Base-by-base conservation (phyloP, 2,329 filamentous ascomycete species). In the Nothophoma quercina region DNA sequence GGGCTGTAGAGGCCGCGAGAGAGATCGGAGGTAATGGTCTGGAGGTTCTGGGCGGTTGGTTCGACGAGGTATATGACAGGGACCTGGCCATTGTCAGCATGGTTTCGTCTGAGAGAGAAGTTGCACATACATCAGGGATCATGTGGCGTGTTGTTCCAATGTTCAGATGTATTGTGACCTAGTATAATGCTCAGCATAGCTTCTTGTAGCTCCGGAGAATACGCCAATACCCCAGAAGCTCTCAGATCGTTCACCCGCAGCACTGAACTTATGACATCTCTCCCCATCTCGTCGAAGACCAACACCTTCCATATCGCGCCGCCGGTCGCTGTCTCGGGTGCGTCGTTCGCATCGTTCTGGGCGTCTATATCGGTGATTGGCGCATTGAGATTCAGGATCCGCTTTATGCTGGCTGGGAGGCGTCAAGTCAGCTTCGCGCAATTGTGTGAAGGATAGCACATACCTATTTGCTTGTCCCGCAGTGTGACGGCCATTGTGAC, bases 51-150 rank as follows among this genome's bases (percentile, higher is more conserved):
- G 8, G 85, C 73, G 9, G 86, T 96, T 13, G 95, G 95, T 68
- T 99, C 93, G 67, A 99, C 83, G n/a, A 99, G 84, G 72, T 99
- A 99, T 56, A 99, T 88, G 56, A 95, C 95, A 4, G 95, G 93
- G 1, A 68, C 63, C 64, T 70, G 50, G 16, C 9, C 23, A 13
- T 21, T 5, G n/a, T 67, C 51, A 67, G 60, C 25, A 38, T 33
- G 7, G 13, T 30, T 28, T 21, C 25, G 25, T 33, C 32, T 7
- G 28, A n/a, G 4, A 15, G n/a, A 25, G 25, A 22, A 9, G 9
- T 8, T 22, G 21, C n/a, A 46, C 60, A 29, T 59, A 98, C 95
- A 75, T 99, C 95, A 50, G 93, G 93, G 63, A 99, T 99, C 22
- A 91, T 86, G 73, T 96, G 91, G 69, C 95, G 85, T 52, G 86